Base-by-base conservation (phyloP, 345 rosid species). In the Sisymbrium altissimum region DNA sequence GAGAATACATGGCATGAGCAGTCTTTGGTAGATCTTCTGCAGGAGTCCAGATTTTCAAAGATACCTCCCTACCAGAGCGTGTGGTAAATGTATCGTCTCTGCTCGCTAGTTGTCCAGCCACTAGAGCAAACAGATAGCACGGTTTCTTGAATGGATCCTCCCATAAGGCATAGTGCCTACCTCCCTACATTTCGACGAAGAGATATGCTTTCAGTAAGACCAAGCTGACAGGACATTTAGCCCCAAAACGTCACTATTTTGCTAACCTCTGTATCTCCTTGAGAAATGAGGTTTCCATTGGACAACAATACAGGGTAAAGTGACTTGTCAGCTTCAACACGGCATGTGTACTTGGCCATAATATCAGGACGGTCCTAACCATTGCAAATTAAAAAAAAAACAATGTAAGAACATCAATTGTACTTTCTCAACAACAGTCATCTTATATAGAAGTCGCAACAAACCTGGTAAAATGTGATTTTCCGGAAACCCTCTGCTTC, bases 71-170 rank as follows among this genome's bases (percentile, higher is more conserved):
- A 80, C 98, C 98, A 70, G 97, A 90, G 10, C 86, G 82, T 7
- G 99, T 92, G 43, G 81, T 64, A 73, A 89, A 95, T 12, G 78
- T 68, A 74, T 95, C 99, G 81, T 90, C 97, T 80, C 99, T 87
- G 80, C 99, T 95, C 78, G 80, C 87, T 78, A 95, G 75, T 78
- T 76, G 88, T 64, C 99, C 99, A 41, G 98, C 98, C 68, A 95
- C 99, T 44, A 92, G 77, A 33, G 98, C 99, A 80, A 96, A 92
- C 78, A 96, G 86, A 80, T 96, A 96, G 82, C 92, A 87, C 1
- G 99, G 98, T 72, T 92, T 95, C 97, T 90, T 90, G 82, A 89
- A 95, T 56, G 98, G 99, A 66, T 96, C 98, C 80, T 96, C 96
- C 99, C 99, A 95, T 18, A 90, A 74, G 78, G 84, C 94, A 80